Evolutionary conservation across 108 stramenopile species (phyloP), one percentile per base, ranked within the genome.

Genomic region (Tribonema minus): DNA sequence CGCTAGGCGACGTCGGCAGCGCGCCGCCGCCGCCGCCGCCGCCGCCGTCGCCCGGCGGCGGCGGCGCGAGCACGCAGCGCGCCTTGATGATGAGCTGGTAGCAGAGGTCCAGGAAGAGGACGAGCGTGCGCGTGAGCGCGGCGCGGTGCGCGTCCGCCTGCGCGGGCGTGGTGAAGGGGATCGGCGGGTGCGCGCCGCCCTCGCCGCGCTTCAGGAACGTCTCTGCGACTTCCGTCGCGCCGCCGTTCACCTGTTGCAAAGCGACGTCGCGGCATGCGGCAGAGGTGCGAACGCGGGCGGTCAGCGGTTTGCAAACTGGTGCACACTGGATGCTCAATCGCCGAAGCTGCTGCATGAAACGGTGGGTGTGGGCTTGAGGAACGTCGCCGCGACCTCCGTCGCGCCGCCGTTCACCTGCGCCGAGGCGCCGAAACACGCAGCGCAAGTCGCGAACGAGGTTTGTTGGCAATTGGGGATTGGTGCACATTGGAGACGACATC

Each of bases 401-500:
- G 70, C 79, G 28, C 79, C 79, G 28, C 79, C 79, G 33, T 80
- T 80, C 23, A 80, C 79, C 76, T 78, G n/a, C 37, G 6, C 3
- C 7, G 28, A 28, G 6, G 0, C 38, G 33, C 4, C 31, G 29
- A 3, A 0, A 59, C 23, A 6, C n/a, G n/a, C n/a, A n/a, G n/a
- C n/a, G n/a, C n/a, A n/a, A n/a, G n/a, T n/a, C n/a, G n/a, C n/a
- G n/a, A n/a, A n/a, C n/a, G n/a, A n/a, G n/a, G n/a, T n/a, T n/a
- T n/a, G n/a, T n/a, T n/a, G n/a, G n/a, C n/a, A n/a, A n/a, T n/a
- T n/a, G n/a, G n/a, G n/a, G n/a, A n/a, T n/a, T n/a, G n/a, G n/a
- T n/a, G n/a, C n/a, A n/a, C n/a, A n/a, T n/a, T n/a, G n/a, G n/a
- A n/a, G n/a, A n/a, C n/a, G n/a, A n/a, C n/a, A n/a, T n/a, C n/a